phyloP scores from a whole-genome alignment of 495 filamentous ascomycete genomes.

The Penicillium cosmopolitanum region DNA sequence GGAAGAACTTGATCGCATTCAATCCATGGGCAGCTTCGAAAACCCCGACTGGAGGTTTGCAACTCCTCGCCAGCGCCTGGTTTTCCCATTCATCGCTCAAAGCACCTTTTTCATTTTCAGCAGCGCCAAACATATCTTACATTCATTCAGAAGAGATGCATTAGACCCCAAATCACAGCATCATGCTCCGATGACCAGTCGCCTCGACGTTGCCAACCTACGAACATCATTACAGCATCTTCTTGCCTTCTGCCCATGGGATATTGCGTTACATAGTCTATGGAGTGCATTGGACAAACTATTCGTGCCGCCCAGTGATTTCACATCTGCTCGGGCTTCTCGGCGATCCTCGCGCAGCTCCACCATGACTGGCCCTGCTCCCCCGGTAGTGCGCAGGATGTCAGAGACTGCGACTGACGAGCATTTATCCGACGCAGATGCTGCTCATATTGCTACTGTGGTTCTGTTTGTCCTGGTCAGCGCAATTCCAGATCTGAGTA shows the following conservation, averaged over 20 bases:
- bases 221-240: slow-evolving; percentile 39
- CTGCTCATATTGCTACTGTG: slow-evolving; percentile 59
- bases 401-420: slow-evolving; percentile 35
- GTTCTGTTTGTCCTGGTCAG: slow-evolving; percentile 61
- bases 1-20: slow-evolving; percentile 45
- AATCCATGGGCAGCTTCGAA: slow-evolving; percentile 44
- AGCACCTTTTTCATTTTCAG: slow-evolving; percentile 75
- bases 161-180: slow-evolving; percentile 11
- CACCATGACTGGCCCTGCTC: slow-evolving; percentile 27
- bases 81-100: slow-evolving; percentile 67
- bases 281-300: slow-evolving; percentile 73
- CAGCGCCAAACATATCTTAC: slow-evolving; percentile 63
- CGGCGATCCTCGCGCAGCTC: slow-evolving; percentile 44
- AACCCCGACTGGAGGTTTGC: slow-evolving; percentile 45
- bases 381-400: slow-evolving; percentile 32
- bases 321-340: slow-evolving; percentile 43
- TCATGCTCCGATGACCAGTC: slow-evolving; percentile 12
- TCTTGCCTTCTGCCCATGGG: slow-evolving; percentile 45
- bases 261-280: slow-evolving; percentile 72
- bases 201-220: slow-evolving; percentile 37
- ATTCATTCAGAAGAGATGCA: slow-evolving; percentile 62
- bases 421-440: slow-evolving; percentile 56
- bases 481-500: slow-evolving; percentile 48
- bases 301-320: slow-evolving; percentile 64
- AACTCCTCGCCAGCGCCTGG: slow-evolving; percentile 42